Base-by-base conservation (phyloP, 2,329 filamentous ascomycete genomes). In the Chaetomiaceae sp. region DNA sequence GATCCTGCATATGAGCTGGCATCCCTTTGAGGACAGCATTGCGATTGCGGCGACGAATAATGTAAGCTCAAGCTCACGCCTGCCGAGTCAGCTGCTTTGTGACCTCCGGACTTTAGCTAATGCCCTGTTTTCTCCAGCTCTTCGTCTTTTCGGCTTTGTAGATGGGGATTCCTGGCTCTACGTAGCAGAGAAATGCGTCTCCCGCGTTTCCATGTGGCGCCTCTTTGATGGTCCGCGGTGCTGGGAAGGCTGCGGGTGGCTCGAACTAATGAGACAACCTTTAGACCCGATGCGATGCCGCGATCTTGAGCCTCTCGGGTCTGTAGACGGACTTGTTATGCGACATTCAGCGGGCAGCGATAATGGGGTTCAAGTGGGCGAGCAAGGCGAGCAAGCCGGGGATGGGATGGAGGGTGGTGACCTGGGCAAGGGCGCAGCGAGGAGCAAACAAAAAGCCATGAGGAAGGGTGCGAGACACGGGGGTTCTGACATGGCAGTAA, bases 1-100 rank as follows among this genome's bases (percentile, higher is more conserved):
- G 82, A 99, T 99, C 64, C 70, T 99, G 67, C 93, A 99, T 70
- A 99, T 99, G 93, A 97, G 92, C 74, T 99, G 93, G 93, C 93
- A 99, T 83, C 93, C 93, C 43, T 96, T 95, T 65, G 93, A 99
- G 73, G 92, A 99, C 74, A 97, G 92, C 74, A 99, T 99, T 73
- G 93, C 93, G 51, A 99, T 99, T 76, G 93, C 93, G 62, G 93
- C 93, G 55, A 99, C 93, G 58, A 99, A 99, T 78, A 99, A 99
- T 73, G 93, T 97, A 74, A 86, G 92, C n/a, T n/a, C n/a, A n/a
- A 77, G 6, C 8, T 27, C 10, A n/a, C 14, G n/a, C 10, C 25
- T 10, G 16, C 4, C 19, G 5, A n/a, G 7, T 16, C 16, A 1
- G 13, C 19, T 6, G 10, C 12, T 21, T 9, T 33, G 40, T 2